Base-by-base conservation (phyloP, 352 stramenopile genomes). In the Globisporangium polare region DNA sequence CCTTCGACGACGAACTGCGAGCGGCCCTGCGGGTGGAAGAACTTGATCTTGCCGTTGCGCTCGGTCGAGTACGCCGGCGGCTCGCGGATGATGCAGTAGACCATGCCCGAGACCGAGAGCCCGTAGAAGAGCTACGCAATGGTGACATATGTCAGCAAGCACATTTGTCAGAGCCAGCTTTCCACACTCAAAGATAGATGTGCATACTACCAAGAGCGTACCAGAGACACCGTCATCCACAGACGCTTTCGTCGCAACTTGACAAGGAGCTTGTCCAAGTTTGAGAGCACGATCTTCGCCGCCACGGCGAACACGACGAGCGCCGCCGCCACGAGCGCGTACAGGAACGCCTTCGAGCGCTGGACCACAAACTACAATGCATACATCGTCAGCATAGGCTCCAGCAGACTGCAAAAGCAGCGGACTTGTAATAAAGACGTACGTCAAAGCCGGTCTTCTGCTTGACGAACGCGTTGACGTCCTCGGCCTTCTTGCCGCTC, bases 11-110 rank as follows among this genome's bases (percentile, higher is more conserved):
- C 84, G 56, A 86, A 95, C 67, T 95, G 86, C 69, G 86, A 79
- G 27, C 86, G 80, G 5, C 86, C 85, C 33, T 84, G 77, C n/a
- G 83, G 83, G 68, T 94, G 83, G 75, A 95, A 94, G 67, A 86
- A 91, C 71, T 89, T 89, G 71, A 92, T 86, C 63, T 90, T 89
- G 66, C 85, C 86, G 51, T 84, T 87, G 60, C 83, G 82, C 62
- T 92, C 80, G 35, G 75, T 74, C 26, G 71, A 55, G 70, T 89
- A 95, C 31, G 81, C 67, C 45, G 84, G 78, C 33, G 86, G 86
- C 68, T 95, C 86, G 62, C 86, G 86, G 62, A 95, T 94, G 77
- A 95, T 95, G 66, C 86, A 95, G 74, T 90, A 95, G 6, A 95
- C 86, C 86, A 95, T 95, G 18, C 86, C 86, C 5, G 86, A 95